These are phyloP conservation scores for Agroathelia rolfsii DNA, from an alignment of 1,284 basidiomycete species.

Conservation along the genomic window DNA sequence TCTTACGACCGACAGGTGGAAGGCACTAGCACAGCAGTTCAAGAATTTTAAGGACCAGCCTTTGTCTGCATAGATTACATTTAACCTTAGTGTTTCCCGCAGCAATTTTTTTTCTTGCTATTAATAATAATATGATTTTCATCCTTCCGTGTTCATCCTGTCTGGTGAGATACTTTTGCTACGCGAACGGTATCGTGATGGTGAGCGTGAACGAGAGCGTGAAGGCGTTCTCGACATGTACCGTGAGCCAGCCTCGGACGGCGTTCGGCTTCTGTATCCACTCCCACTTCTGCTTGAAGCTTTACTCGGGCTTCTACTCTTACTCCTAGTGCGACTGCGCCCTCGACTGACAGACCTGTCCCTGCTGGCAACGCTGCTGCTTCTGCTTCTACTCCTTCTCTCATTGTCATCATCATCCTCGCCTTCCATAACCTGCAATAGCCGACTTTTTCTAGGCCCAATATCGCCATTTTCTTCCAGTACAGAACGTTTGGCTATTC, in stretches of 20 bases:
- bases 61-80: slow-evolving; percentile 39
- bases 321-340: slow-evolving; percentile 20
- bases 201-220: slow-evolving; percentile 34
- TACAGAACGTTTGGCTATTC: slow-evolving; percentile 77
- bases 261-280: slow-evolving; percentile 20
- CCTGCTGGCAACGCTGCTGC: slow-evolving; percentile 15
- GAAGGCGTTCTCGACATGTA: slow-evolving; percentile 58
- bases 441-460: slow-evolving; percentile 67
- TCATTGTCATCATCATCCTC: slow-evolving; percentile 42
- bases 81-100: slow-evolving; percentile 8
- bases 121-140: slow-evolving; percentile 10
- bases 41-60: slow-evolving; percentile 49
- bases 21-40: slow-evolving; percentile 48
- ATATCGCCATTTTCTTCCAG: slow-evolving; percentile 91
- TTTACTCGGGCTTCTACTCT: slow-evolving; percentile 20
- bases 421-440: slow-evolving; percentile 78
- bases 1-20: slow-evolving; percentile 61
- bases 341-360: slow-evolving; percentile 16
- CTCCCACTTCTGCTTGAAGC: slow-evolving; percentile 7
- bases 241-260: slow-evolving; percentile 39
- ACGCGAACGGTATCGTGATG: slow-evolving; percentile 36
- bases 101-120: neutral
- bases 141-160: slow-evolving; percentile 30
- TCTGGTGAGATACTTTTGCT: slow-evolving; percentile 54
- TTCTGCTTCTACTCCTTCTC: slow-evolving; percentile 22